Conservation (phyloP, 352 stramenopile species). For the Phytophthora pluvialis region DNA sequence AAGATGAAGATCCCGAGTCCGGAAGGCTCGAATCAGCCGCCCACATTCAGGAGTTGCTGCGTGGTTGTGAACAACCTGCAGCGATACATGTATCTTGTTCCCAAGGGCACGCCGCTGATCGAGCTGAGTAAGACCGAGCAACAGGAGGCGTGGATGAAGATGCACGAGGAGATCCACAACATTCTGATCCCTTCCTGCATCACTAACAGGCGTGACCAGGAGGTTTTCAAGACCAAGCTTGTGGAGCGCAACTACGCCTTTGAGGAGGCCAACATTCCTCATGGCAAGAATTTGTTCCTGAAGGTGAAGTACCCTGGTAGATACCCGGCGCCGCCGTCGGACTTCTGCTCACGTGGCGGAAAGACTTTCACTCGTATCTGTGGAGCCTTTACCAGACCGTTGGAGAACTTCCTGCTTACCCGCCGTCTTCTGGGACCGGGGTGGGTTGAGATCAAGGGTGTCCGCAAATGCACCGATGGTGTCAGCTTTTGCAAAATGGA, state of each 20-base stretch:
- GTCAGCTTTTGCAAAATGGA: constrained; percentile 96
- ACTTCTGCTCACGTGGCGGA: constrained; percentile 90
- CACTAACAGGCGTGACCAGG: constrained; percentile 71
- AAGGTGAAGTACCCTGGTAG: constrained; percentile 98
- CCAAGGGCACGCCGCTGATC: constrained; percentile 52
- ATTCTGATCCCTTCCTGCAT: constrained; percentile 91
- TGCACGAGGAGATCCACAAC: constrained; percentile 91
- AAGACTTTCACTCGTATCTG: constrained; percentile 96
- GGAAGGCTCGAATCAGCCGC: constrained; percentile 37
- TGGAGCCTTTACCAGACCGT: constrained; percentile 89
- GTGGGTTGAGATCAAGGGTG: constrained; percentile 96
- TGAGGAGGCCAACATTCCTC: constrained; percentile 94
- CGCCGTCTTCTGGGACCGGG: constrained; percentile 97
- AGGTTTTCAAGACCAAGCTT: constrained; percentile 94
- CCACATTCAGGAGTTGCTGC: constrained; percentile 94
- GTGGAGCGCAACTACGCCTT: constrained; percentile 98
- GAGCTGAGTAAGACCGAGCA: constrained; percentile 94
- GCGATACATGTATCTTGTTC: constrained; percentile 96
- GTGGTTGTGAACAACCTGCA: constrained; percentile 96
- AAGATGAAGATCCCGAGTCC: constrained; percentile 86
- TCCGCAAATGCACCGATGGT: constrained; percentile 69
- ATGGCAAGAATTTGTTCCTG: constrained; percentile 95
- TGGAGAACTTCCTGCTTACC: constrained; percentile 99
- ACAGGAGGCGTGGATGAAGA: constrained; percentile 84
- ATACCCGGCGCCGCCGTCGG: constrained; percentile 84